These are phyloP conservation scores for Nannizziopsis arthrosporioides DNA, from an alignment of 2,329 filamentous ascomycete species.

Conservation along the genomic window DNA sequence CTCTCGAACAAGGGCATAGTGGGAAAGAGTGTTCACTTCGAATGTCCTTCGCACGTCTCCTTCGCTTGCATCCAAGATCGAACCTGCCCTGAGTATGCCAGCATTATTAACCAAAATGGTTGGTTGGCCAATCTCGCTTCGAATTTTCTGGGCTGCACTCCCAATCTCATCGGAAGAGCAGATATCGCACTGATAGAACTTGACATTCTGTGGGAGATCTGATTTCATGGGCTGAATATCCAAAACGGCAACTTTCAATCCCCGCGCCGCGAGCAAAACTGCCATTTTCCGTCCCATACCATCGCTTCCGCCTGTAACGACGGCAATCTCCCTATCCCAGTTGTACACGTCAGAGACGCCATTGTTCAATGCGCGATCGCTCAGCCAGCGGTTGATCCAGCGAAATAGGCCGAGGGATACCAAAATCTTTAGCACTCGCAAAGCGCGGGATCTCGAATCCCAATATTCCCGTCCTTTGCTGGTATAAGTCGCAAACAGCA, in stretches of 20 bases:
- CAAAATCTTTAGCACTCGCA: constrained; percentile 43
- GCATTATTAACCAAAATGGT: constrained; percentile 65
- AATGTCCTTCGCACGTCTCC: constrained; percentile 55
- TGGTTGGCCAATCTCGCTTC: constrained; percentile 43
- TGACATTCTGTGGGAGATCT: constrained; percentile 37
- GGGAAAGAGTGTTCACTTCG: constrained; percentile 57
- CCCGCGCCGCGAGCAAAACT: constrained; percentile 50
- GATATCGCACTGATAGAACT: constrained; percentile 60
- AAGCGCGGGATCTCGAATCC: constrained; percentile 41
- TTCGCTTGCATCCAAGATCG: constrained; percentile 48
- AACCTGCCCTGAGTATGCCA: constrained; percentile 49
- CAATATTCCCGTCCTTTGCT: constrained; percentile 46
- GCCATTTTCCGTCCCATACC: constrained; percentile 61
- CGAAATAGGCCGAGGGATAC: constrained; percentile 43
- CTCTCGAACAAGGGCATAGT: constrained; percentile 54
- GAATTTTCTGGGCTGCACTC: constrained; percentile 43
- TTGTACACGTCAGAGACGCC: constrained; percentile 25
- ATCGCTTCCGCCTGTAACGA: constrained; percentile 62
- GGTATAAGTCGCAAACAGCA: constrained; percentile 55
- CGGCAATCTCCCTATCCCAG: constrained; percentile 58
- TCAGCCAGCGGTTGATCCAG: constrained; percentile 42
- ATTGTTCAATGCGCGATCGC: constrained; percentile 40
- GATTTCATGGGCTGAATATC: constrained; percentile 52
- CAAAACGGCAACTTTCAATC: constrained; percentile 57
- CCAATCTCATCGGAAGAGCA: constrained; percentile 46